Percentiles rank a stretch among this genome's conserved stretches.
phyloP scores from a whole-genome alignment of 2,329 filamentous ascomycete genomes.

The Knoxdaviesia capensis region DNA sequence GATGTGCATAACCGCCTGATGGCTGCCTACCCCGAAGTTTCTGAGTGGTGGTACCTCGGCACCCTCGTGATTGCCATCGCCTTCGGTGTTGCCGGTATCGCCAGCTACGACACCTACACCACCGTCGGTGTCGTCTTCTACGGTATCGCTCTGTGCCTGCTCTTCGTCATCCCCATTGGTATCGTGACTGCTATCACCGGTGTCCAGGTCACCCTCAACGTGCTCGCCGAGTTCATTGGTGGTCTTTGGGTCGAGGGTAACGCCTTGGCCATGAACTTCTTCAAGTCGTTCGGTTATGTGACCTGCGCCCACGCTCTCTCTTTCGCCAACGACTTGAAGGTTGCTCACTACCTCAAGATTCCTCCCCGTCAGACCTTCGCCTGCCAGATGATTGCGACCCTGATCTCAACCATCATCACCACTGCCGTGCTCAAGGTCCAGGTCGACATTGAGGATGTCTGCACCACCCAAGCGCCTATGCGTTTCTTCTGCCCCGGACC shows the following conservation, averaged over 20 bases:
- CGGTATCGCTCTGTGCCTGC: conserved; percentile 24
- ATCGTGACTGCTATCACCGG: conserved; percentile 33
- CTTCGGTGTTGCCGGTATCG: conserved; percentile 24
- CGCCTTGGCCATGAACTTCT: conserved; percentile 31
- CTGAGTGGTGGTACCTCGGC: conserved; percentile 32
- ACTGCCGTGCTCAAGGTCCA: conserved; percentile 28
- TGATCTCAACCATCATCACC: conserved; percentile 30
- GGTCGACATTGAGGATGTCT: conserved; percentile 15
- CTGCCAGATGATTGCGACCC: conserved; percentile 36
- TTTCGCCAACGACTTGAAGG: conserved; percentile 27
- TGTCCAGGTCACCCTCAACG: conserved; percentile 29
- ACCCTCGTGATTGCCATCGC: conserved; percentile 22
- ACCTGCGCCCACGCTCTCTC: conserved; percentile 29
- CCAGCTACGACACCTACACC: conserved; percentile 28
- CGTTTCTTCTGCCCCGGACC: conserved; percentile 16
- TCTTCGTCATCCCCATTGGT: conserved; percentile 30
- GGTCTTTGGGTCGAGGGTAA: conserved; percentile 29
- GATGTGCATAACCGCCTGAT: conserved; percentile 29
- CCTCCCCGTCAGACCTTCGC: conserved; percentile 37
- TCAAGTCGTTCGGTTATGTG: conserved; percentile 30
- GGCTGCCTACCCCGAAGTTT: conserved; percentile 24
- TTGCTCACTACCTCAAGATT: conserved; percentile 37
- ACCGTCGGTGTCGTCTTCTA: conserved; percentile 29
- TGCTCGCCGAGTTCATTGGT: conserved; percentile 31
- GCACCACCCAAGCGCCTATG: conserved; percentile 15